Conservation (phyloP, 2,329 filamentous ascomycete species). For the Cytospora chrysosperma region DNA sequence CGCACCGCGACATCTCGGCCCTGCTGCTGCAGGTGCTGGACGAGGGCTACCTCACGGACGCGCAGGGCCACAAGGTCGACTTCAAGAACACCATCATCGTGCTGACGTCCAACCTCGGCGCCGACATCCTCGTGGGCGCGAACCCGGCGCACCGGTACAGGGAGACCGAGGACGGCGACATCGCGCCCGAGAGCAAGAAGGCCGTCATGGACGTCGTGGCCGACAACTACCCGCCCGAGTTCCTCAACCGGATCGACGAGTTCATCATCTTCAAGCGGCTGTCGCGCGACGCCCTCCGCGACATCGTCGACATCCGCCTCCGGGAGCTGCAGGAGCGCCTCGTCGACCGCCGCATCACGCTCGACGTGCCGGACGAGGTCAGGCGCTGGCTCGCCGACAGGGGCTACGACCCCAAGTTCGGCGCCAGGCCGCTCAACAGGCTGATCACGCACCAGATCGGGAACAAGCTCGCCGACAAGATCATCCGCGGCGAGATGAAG, state of each 20-base stretch:
- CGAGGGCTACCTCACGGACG: constrained; percentile 92
- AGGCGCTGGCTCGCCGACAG: constrained; percentile 84
- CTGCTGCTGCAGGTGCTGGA: constrained; percentile 92
- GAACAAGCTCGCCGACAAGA: constrained; percentile 84
- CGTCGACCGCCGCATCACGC: constrained; percentile 78
- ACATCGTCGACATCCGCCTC: constrained; percentile 91
- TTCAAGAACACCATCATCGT: constrained; percentile 97
- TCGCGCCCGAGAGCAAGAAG: constrained; percentile 70
- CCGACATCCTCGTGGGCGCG: constrained; percentile 81
- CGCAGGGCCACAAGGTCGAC: constrained; percentile 94
- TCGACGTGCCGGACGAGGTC: constrained; percentile 69
- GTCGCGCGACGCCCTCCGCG: constrained; percentile 72
- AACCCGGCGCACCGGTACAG: constrained; percentile 64
- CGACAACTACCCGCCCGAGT: constrained; percentile 78
- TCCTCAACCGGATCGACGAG: constrained; percentile 93
- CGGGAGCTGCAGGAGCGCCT: constrained; percentile 79
- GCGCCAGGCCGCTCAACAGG: constrained; percentile 85
- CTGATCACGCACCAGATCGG: constrained; percentile 88
- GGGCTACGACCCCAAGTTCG: constrained; percentile 89
- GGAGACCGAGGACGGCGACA: constrained; percentile 62
- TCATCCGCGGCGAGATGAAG: constrained; percentile 81
- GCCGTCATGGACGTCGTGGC: constrained; percentile 89
- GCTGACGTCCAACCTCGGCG: constrained; percentile 91
- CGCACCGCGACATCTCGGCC: constrained; percentile 90
- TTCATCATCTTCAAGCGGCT: constrained; percentile 95